phyloP scores from a whole-genome alignment of 176 grass and related monocot species.

The Ampelocalamus luodianensis region DNA sequence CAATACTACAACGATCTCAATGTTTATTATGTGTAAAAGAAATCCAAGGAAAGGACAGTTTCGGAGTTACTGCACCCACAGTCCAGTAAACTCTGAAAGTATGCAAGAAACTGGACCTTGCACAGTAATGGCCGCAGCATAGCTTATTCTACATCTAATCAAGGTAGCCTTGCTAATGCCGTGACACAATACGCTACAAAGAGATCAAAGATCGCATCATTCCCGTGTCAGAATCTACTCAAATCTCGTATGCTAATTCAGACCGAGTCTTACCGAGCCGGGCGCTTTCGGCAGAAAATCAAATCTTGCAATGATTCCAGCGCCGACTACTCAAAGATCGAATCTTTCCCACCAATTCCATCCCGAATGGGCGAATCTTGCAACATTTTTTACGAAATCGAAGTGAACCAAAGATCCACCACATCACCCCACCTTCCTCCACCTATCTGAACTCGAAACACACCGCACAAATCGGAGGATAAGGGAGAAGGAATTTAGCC shows the following conservation, averaged over 20 bases:
- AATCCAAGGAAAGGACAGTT: background rate
- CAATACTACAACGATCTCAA: background rate
- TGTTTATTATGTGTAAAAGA: background rate
- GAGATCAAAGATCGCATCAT: background rate
- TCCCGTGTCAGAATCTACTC: background rate
- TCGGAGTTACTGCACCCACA: background rate
- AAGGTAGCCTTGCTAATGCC: background rate
- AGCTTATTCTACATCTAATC: background rate
- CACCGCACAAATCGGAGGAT: background rate
- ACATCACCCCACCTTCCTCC: background rate
- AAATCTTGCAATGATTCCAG: background rate
- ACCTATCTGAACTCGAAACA: background rate
- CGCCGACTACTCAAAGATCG: background rate
- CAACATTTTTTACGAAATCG: background rate
- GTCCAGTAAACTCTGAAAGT: background rate
- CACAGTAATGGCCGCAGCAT: background rate
- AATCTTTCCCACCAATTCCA: constrained; percentile 10
- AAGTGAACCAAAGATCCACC: background rate
- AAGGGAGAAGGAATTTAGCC: background rate
- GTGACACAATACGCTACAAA: background rate
- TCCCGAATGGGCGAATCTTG: background rate
- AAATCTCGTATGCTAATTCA: background rate
- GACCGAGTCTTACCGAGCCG: background rate
- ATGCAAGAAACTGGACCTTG: background rate
- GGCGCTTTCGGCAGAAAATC: background rate